Evolutionary conservation across 768 basidiomycete species (phyloP).

Genomic region (Kwoniella bestiolae): DNA sequence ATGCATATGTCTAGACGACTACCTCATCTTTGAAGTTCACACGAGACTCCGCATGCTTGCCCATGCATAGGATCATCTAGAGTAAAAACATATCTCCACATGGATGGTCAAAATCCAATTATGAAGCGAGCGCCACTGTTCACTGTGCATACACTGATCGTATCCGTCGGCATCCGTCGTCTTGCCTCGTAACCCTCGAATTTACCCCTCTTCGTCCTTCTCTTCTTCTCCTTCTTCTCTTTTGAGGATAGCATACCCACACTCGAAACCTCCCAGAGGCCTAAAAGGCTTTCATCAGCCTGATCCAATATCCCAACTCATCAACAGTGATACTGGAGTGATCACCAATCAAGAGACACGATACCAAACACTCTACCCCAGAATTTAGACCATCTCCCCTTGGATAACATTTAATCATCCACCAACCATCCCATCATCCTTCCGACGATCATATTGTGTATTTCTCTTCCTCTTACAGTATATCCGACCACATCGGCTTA

Average conservation of each 20-base stretch:
- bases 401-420: too few species aligned
- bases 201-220: neutral
- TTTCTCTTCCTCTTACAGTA: neutral
- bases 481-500: conserved; percentile 6
- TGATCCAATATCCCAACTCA: neutral
- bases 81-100: too few species aligned
- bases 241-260: neutral
- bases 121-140: neutral
- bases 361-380: neutral
- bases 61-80: too few species aligned
- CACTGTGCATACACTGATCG: neutral
- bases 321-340: neutral
- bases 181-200: neutral
- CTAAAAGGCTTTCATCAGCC: conserved; percentile 9
- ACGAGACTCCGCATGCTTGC: too few species aligned
- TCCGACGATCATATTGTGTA: neutral
- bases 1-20: too few species aligned
- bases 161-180: conserved; percentile 1
- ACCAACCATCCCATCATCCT: neutral
- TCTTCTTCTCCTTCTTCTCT: conserved; percentile 2
- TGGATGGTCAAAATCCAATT: too few species aligned
- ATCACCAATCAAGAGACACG: neutral
- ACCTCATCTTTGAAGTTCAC: too few species aligned
- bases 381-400: neutral
- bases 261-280: conserved; percentile 15